Evolutionary conservation across 768 basidiomycete species (phyloP), one percentile per base, ranked within the genome.

Genomic region (Coprinopsis cinerea): DNA sequence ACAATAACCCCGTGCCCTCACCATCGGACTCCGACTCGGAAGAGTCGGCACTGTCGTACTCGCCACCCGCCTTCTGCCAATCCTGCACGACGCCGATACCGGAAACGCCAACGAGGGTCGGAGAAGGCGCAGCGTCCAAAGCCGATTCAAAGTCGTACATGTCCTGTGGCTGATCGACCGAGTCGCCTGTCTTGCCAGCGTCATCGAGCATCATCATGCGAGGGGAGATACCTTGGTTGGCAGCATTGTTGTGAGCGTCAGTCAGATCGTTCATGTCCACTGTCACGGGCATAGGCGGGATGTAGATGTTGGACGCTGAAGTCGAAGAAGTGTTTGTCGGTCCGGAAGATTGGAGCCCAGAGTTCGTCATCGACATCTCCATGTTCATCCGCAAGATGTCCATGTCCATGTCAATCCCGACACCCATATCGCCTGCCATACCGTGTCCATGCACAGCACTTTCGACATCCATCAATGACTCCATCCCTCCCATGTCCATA

Each of bases 341-440:
- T 20, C 18, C 27, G 10, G 45, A 34, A 18, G 45, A 34, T 22
- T 25, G 47, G 22, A 36, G 28, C 41, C 32, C 48, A 43, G 44
- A 51, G 53, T 14, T 40, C n/a, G 9, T 22, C 15, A 15, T 18
- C 25, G 27, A 9, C 18, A 25, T 24, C 41, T 14, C 39, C 42
- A 28, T 57, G 53, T 9, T 49, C 18, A 22, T 53, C 55, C 58
- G 11, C 35, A 25, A 23, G 18, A 60, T 53, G 20, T 43, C 48
- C 54, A 62, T 57, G 32, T 55, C 57, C 47, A 59, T 57, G 22
- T 56, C 57, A 13, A 53, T 51, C 36, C 44, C 48, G 22, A 34
- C 32, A 15, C 42, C n/a, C n/a, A n/a, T n/a, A n/a, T n/a, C n/a
- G n/a, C n/a, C n/a, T n/a, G n/a, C n/a, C n/a, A 36, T 26, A 42